phyloP scores from a whole-genome alignment of 2,329 filamentous ascomycete species.

The Aspergillus fumigatiaffinis region DNA sequence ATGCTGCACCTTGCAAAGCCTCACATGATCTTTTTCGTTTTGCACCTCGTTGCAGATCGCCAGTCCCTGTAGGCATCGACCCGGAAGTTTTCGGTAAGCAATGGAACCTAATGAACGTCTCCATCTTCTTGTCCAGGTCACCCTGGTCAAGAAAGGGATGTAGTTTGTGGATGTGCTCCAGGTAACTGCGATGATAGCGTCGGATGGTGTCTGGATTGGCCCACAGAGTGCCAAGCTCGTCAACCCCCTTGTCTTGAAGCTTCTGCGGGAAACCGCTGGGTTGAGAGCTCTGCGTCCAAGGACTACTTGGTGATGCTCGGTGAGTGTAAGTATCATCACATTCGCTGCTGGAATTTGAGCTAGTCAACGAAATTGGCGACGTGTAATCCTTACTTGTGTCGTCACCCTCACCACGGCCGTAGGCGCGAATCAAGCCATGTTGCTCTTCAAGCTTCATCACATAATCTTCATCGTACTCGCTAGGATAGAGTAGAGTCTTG shows the following conservation, averaged over 20 bases:
- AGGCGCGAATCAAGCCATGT: slow-evolving; percentile 69
- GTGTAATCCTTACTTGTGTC: slow-evolving; percentile 51
- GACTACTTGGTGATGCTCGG: slow-evolving; percentile 41
- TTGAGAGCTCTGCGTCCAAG: slow-evolving; percentile 47
- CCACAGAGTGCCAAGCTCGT: slow-evolving; percentile 49
- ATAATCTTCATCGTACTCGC: slow-evolving; percentile 62
- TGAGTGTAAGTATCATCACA: slow-evolving; percentile 31
- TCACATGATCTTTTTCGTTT: slow-evolving; percentile 40
- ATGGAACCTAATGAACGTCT: slow-evolving; percentile 48
- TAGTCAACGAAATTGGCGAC: slow-evolving; percentile 31
- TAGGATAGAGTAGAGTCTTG: slow-evolving; percentile 54
- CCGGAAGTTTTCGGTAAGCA: slow-evolving; percentile 28
- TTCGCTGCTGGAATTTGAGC: slow-evolving; percentile 12
- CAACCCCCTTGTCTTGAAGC: slow-evolving; percentile 47
- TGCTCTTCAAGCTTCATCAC: slow-evolving; percentile 72
- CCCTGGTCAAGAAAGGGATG: slow-evolving; percentile 60
- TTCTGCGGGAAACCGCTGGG: slow-evolving; percentile 23
- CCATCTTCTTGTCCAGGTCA: slow-evolving; percentile 51
- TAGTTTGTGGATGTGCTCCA: slow-evolving; percentile 58
- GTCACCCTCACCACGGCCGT: slow-evolving; percentile 72
- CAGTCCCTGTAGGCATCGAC: slow-evolving; percentile 6
- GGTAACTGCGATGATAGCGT: slow-evolving; percentile 52
- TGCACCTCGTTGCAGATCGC: slow-evolving; percentile 26
- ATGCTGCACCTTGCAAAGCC: slow-evolving; percentile 20
- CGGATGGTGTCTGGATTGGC: slow-evolving; percentile 51